Conservation (phyloP, 2,329 filamentous ascomycete species). For the Chaetomium sp. region DNA sequence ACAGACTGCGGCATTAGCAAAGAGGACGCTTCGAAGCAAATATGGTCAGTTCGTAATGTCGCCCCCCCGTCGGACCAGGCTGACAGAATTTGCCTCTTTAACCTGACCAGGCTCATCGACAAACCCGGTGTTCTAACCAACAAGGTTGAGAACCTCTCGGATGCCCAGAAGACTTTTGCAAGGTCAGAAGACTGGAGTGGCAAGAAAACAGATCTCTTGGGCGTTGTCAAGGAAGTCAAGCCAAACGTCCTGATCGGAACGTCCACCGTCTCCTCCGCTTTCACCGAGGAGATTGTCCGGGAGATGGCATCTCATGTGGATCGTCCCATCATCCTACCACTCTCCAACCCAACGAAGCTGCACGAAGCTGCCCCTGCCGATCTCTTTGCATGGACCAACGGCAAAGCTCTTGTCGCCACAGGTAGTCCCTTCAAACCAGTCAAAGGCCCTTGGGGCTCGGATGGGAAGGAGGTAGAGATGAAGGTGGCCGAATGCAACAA, state of each 20-base stretch:
- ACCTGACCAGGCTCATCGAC: slow-evolving; percentile 60
- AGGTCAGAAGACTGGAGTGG: slow-evolving; percentile 54
- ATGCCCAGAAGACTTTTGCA: slow-evolving; percentile 61
- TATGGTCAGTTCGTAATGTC: slow-evolving; percentile 50
- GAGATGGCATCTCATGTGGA: slow-evolving; percentile 70
- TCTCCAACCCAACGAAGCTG: slow-evolving; percentile 78
- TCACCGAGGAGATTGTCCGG: slow-evolving; percentile 65
- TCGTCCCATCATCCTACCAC: slow-evolving; percentile 70
- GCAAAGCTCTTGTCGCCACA: slow-evolving; percentile 72
- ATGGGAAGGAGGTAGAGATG: slow-evolving; percentile 39
- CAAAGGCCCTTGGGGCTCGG: slow-evolving; percentile 47
- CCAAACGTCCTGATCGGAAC: slow-evolving; percentile 81
- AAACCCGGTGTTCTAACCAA: slow-evolving; percentile 70
- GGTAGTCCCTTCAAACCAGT: slow-evolving; percentile 78
- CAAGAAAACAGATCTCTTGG: slow-evolving; percentile 52
- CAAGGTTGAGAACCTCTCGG: slow-evolving; percentile 40
- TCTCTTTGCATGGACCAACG: slow-evolving; percentile 70
- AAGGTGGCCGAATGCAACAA: slow-evolving; percentile 79
- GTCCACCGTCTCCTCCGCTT: slow-evolving; percentile 68
- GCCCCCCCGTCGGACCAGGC: neutral
- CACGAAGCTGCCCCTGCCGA: slow-evolving; percentile 77
- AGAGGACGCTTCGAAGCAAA: slow-evolving; percentile 70
- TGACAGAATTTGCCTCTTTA: neutral
- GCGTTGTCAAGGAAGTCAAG: slow-evolving; percentile 62
- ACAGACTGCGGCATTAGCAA: slow-evolving; percentile 59